Conservation (phyloP, 2,329 filamentous ascomycete species). For the Fusarium temperatum region DNA sequence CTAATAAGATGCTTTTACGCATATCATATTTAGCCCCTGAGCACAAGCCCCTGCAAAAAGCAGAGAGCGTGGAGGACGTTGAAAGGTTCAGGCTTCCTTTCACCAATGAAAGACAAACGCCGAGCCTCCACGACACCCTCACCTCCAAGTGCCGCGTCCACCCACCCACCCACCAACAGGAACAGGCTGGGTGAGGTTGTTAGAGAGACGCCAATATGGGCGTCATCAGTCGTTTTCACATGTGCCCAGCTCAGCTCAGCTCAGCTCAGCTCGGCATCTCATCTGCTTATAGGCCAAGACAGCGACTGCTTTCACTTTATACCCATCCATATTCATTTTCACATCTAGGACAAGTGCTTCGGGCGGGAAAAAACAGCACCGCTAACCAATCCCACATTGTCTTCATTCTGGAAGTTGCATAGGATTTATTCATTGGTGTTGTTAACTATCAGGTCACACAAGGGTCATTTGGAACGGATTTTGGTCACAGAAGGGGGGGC, state of each 20-base stretch:
- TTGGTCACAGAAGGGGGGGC: background rate
- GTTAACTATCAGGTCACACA: background rate
- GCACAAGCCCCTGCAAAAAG: background rate
- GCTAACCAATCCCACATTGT: background rate
- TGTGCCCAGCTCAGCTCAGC: background rate
- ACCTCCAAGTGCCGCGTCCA: constrained; percentile 1
- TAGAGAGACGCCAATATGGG: constrained; percentile 12
- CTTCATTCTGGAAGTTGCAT: background rate
- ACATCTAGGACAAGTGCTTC: background rate
- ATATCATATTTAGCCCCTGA: background rate
- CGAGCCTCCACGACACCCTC: background rate
- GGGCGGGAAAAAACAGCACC: constrained; percentile 24
- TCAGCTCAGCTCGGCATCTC: background rate
- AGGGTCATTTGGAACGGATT: background rate
- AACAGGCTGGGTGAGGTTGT: background rate
- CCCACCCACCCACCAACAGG: background rate
- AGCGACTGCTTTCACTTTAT: constrained; percentile 10
- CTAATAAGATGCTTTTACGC: background rate
- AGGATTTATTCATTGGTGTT: background rate
- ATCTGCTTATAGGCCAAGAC: background rate
- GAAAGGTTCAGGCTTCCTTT: background rate
- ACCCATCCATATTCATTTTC: constrained; percentile 8
- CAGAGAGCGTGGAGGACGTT: background rate
- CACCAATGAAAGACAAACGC: constrained; percentile 6
- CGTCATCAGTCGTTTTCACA: constrained; percentile 1